phyloP scores from a whole-genome alignment of 441 rosid genomes.

The Lepidium campestre region DNA sequence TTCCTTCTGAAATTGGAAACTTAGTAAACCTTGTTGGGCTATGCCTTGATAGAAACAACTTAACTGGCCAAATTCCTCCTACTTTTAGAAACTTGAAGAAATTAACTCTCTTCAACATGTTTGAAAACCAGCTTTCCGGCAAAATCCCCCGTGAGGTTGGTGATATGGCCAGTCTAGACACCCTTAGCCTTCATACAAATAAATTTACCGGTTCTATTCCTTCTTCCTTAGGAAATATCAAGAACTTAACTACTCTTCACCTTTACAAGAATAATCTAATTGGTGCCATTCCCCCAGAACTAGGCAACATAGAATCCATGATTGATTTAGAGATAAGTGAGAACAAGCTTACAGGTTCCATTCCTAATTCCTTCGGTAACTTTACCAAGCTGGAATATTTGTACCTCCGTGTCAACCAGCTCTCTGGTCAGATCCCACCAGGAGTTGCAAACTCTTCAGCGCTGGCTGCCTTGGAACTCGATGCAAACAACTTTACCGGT shows the following conservation, averaged over 20 bases:
- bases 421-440: conserved; percentile 30
- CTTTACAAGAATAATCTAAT: conserved; percentile 22
- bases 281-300: conserved; percentile 19
- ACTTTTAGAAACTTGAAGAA: conserved; percentile 3
- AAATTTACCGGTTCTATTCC: conserved; percentile 22
- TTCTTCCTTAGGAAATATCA: conserved; percentile 21
- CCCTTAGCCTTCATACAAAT: conserved; percentile 23
- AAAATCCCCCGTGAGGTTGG: conserved; percentile 29
- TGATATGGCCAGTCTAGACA: conserved; percentile 17
- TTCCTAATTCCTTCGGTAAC: conserved; percentile 29
- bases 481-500: conserved; percentile 28
- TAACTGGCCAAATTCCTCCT: conserved; percentile 25
- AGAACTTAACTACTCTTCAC: conserved; percentile 19
- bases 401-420: conserved; percentile 12
- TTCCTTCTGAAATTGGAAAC: neutral
- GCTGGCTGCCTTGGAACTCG: conserved; percentile 14
- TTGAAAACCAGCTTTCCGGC: conserved; percentile 19
- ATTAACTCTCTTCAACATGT: conserved; percentile 23
- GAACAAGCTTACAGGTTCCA: conserved; percentile 23
- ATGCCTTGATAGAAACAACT: neutral
- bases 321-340: neutral
- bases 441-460: conserved; percentile 30
- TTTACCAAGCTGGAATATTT: conserved; percentile 14
- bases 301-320: conserved; percentile 20
- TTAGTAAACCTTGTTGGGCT: neutral